Conservation (phyloP, 805 yeast genomes). For the Saccharomycopsis lassenensis region DNA sequence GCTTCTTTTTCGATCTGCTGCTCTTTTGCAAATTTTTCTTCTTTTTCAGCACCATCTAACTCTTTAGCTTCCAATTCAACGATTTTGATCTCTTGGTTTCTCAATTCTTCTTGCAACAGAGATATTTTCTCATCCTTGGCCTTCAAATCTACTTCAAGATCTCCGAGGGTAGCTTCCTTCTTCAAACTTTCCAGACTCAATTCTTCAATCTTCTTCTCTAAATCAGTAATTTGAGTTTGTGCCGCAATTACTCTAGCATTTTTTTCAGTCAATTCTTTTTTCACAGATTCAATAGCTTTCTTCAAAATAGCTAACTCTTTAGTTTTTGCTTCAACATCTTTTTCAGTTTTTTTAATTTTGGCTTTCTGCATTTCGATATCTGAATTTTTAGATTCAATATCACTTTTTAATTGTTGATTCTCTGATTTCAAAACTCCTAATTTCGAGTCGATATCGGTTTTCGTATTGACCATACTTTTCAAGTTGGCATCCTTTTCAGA, state of each 20-base stretch:
- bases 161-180: not conserved
- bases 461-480: not conserved
- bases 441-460: no score
- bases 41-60: not conserved
- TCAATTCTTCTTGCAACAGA: conserved; percentile 1
- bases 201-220: not conserved
- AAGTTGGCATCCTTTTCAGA: conserved; percentile 2
- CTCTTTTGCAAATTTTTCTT: not conserved
- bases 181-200: not conserved
- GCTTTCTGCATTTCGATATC: no score
- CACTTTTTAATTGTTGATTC: not conserved
- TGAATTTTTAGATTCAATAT: not conserved
- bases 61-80: conserved; percentile 4
- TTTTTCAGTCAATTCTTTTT: not conserved
- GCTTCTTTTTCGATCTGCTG: not conserved
- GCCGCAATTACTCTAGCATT: not conserved
- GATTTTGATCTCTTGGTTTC: not conserved
- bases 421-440: no score
- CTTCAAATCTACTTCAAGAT: not conserved
- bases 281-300: conserved; percentile 7
- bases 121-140: not conserved
- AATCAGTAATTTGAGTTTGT: conserved; percentile 3
- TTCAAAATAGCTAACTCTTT: conserved; percentile 19
- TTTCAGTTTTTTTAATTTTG: no score
- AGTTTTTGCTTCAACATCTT: not conserved